Base-by-base conservation (phyloP, 176 grass and related monocot species). In the Cocos nucifera region DNA sequence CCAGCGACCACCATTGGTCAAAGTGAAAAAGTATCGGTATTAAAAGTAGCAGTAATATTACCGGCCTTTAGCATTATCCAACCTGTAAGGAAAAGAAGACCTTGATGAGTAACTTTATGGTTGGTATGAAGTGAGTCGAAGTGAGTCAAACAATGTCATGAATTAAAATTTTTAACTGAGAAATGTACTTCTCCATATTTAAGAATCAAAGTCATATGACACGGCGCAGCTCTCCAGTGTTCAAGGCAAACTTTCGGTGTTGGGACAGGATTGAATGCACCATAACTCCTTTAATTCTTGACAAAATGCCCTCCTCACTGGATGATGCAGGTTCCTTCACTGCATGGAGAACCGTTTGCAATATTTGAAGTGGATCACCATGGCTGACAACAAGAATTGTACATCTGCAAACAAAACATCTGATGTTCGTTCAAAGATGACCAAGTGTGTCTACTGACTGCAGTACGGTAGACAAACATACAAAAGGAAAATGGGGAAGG, bases 281-380 rank as follows among this genome's bases (percentile, higher is more conserved):
- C 17, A 56, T 52, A 0, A 50, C 16, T 27, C 58, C 54, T 29
- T 79, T 69, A 22, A 54, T 64, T 90, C 39, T 86, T 22, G 53
- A 59, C 17, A 73, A 53, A 24, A 72, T 54, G 49, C 61, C 24
- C 5, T 68, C 61, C 0, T 58, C 29, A 0, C 78, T 52, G 18
- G 81, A 86, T 58, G 77, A 79, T 25, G 64, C 4, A 17, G 65
- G 62, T 65, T 90, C 80, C 67, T 77, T 95, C 15, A 65, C 19
- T 67, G 49, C 70, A 44, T 53, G 27, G 12, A 95, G 73, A 30
- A 95, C 66, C 32, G 91, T 72, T 77, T 95, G 86, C 76, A 95
- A 73, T 17, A 95, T 90, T 69, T 95, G 91, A 3, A 95, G 72
- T 35, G 91, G 83, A 51, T 95, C 91, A 50, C 91, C 91, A 70